A percentile compares a stretch with the other conserved stretches of the same genome.
Evolutionary conservation across 129 eudicot species (phyloP).

Genomic region (Pseudognaphalium luteoalbum): DNA sequence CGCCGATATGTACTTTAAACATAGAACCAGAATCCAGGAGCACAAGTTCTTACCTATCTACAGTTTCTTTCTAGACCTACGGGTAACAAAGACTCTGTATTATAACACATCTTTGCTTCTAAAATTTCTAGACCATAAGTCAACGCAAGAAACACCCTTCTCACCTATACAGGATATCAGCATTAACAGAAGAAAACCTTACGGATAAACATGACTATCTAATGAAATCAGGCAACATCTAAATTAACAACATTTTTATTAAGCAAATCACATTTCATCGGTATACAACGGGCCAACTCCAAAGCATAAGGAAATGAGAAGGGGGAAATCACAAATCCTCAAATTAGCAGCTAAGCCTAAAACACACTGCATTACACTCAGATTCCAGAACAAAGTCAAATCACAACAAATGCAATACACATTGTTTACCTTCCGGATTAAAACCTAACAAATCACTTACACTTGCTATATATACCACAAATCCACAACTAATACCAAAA

Average conservation of each 20-base stretch:
- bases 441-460: conserved; percentile 14
- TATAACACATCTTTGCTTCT: background rate
- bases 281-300: no score
- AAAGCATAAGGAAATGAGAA: conserved; percentile 10
- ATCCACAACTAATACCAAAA: conserved; percentile 17
- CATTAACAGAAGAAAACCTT: background rate
- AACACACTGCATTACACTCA: conserved; percentile 15
- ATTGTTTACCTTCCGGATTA: conserved; percentile 11
- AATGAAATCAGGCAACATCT: background rate
- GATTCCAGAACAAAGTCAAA: background rate
- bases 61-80: conserved; percentile 14
- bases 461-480: background rate
- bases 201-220: background rate
- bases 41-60: background rate
- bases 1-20: background rate
- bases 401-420: background rate
- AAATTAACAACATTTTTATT: no score
- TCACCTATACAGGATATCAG: conserved; percentile 5
- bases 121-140: conserved; percentile 11
- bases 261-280: no score
- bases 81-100: background rate
- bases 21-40: background rate
- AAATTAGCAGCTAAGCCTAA: conserved; percentile 17
- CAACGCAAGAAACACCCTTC: conserved; percentile 9
- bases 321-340: conserved; percentile 9